Evolutionary conservation across 1,284 basidiomycete genomes (phyloP).

Genomic region (Meira miltonrushii): DNA sequence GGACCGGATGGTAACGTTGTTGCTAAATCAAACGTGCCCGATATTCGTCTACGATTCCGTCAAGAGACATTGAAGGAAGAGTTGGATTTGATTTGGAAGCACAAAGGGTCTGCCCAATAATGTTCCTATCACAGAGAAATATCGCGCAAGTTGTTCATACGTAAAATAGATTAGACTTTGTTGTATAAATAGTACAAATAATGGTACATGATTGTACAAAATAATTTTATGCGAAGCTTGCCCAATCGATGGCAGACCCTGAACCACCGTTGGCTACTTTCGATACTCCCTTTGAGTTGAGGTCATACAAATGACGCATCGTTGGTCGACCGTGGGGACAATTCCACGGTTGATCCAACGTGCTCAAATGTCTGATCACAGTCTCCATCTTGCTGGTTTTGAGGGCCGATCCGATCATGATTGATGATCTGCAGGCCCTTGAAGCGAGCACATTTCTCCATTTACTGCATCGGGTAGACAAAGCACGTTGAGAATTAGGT

Average conservation of each 20-base stretch:
- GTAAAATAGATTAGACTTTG: background rate
- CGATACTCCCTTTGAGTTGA: background rate
- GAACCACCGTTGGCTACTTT: background rate
- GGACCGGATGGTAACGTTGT: constrained; percentile 47
- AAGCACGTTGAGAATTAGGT: constrained; percentile 59
- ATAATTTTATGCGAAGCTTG: no score
- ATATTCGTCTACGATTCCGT: constrained; percentile 80
- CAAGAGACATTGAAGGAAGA: constrained; percentile 84
- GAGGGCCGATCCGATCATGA: constrained; percentile 89
- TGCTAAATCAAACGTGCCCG: constrained; percentile 78
- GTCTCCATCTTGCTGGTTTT: constrained; percentile 70
- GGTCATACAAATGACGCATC: constrained; percentile 62
- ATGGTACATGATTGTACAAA: background rate
- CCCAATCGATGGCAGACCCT: no score
- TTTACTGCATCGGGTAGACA: constrained; percentile 77
- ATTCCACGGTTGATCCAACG: constrained; percentile 93
- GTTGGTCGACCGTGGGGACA: constrained; percentile 94
- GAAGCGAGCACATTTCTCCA: constrained; percentile 94
- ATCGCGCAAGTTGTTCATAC: background rate
- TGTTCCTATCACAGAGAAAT: background rate
- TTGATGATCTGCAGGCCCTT: constrained; percentile 88
- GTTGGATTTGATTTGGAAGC: constrained; percentile 36
- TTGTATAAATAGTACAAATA: constrained; percentile 1
- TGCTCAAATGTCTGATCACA: constrained; percentile 85
- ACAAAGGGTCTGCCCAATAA: background rate